Evolutionary conservation across 768 basidiomycete species (phyloP), one percentile per base, ranked within the genome.

Genomic region (Mycena floridula): DNA sequence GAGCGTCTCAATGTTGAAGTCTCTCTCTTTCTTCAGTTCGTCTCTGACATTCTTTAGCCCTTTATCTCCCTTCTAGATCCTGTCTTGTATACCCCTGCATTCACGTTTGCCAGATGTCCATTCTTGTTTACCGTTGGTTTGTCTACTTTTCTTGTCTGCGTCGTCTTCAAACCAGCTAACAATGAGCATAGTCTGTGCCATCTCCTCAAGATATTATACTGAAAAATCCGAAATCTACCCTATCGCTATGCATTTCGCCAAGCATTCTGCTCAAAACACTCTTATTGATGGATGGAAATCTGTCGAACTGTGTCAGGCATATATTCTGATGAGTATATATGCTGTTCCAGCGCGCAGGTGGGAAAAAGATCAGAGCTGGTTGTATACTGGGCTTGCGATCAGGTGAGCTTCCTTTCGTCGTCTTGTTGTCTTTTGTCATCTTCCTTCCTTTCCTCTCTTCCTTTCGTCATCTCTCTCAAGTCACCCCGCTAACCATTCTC

Each of bases 321-420:
- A 94, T 54, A 81, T 96, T 39, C 70, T 96, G 42, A 83, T 90
- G 84, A 84, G 82, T 50, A 75, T 85, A 40, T 89, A 86, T 55
- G 79, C 81, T 36, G 82, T 89, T 2, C 88, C 87, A 3, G 88
- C 87, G 1, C 75, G 82, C 20, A 66, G 79, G 35, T 95, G 91
- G 85, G 90, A 94, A 54, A 89, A 94, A 53, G 90, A 94, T 57
- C 73, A 89, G 23, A 88, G 86, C 45, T 94, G 90, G 88, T 60
- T 93, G 39, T 89, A 90, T 57, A 85, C 89, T 4, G 90, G 91
- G 18, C 77, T 92, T 49, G 90, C 89, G 1, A 84, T 91, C 26
- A 81, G 88, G 81, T 79, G 47, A 27, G 60, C 44, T 18, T 35
- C 7, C 32, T 35, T 18, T n/a, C n/a, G n/a, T n/a, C n/a, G n/a